Evolutionary conservation across 2,329 filamentous ascomycete species (phyloP), one percentile per base, ranked within the genome.

Genomic region (Xylariaceae sp.): DNA sequence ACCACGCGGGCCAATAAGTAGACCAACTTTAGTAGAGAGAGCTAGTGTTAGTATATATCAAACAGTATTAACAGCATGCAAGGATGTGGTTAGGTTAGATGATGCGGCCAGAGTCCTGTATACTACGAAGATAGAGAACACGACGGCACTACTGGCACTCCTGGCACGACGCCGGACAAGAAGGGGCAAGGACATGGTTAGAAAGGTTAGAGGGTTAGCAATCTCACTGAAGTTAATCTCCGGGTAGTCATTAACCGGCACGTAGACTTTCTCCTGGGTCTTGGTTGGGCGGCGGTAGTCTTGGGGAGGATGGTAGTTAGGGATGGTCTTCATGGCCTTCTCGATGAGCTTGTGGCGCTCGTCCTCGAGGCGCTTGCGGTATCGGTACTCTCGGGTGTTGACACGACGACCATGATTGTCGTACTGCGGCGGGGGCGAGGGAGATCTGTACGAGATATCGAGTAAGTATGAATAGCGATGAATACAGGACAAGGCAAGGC

Each of bases 181-280:
- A 69, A 68, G 61, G 65, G 65, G 59, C 50, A 66, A 61, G 61
- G 66, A 69, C 63, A 76, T 77, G 74, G 77, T 88, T 87, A 88
- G 85, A 82, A 81, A 74, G 79, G 85, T 89, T 87, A 86, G 85
- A 91, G 90, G 91, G 90, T 96, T 96, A 96, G 92, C 87, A 92
- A 94, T 93, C 93, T 93, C 97, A 99, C 94, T 99, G 90, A 99
- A 99, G 88, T 99, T 99, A 87, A 99, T 97, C 76, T 99, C 94
- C 82, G 94, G 94, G 75, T 99, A 99, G 76, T 99, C 94, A 84
- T 99, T 99, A 79, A 99, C 94, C 73, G 94, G 94, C 74, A 99
- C 94, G 73, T 99, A 99, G 88, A 99, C 95, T 82, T 99, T 99
- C 82, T 99, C 94, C 77, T 99, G 94, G 71, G 94, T 99, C 88